phyloP scores from a whole-genome alignment of 352 stramenopile species.

The Phytophthora meadii region DNA sequence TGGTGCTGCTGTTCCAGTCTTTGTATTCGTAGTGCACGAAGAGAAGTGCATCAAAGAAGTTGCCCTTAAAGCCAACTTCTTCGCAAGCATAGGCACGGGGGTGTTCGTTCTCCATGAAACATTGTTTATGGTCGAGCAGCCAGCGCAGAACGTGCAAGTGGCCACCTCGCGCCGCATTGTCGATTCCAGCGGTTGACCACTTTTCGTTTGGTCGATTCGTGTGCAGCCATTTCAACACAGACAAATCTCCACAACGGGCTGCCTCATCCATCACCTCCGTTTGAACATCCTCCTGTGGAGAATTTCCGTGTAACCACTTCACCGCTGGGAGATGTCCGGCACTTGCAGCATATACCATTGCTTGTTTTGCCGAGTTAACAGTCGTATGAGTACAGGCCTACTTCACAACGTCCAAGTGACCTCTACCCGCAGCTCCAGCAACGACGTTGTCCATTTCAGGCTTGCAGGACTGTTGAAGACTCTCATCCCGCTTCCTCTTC shows the following conservation, averaged over 20 bases:
- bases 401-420: constrained; percentile 2
- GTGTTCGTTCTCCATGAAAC: not conserved
- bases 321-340: not conserved
- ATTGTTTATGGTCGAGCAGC: not conserved
- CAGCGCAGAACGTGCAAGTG: constrained; percentile 1
- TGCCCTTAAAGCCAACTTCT: constrained; percentile 1
- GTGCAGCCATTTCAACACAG: constrained; percentile 9
- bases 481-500: constrained; percentile 3
- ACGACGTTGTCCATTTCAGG: constrained; percentile 1
- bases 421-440: not conserved
- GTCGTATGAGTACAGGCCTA: not conserved
- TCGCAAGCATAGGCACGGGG: not conserved
- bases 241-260: constrained; percentile 1
- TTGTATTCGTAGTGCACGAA: not conserved
- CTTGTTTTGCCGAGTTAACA: not conserved
- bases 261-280: constrained; percentile 8
- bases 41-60: constrained; percentile 8
- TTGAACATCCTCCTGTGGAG: not conserved
- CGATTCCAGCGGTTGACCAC: constrained; percentile 1
- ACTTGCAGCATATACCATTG: not conserved
- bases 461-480: not conserved
- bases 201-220: constrained; percentile 9
- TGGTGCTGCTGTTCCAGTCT: not conserved
- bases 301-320: constrained; percentile 5
- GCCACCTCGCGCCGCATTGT: constrained; percentile 2